These are phyloP conservation scores for Tetrahymena borealis DNA, from an alignment of 73 alveolate genomes.

Conservation along the genomic window DNA sequence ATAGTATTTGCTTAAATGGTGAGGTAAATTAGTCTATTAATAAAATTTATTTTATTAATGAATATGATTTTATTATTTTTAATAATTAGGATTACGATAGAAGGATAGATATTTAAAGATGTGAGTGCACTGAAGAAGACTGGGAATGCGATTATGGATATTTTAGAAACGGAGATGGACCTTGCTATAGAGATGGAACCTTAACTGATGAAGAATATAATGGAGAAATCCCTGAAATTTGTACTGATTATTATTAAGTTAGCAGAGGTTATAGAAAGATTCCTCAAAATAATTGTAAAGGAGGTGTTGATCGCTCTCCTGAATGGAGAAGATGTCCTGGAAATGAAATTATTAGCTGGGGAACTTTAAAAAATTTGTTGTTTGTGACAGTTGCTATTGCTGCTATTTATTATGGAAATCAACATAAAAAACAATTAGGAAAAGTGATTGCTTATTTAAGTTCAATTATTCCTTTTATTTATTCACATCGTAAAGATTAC, in stretches of 20 bases:
- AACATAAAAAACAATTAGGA: background rate
- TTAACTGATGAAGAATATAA: background rate
- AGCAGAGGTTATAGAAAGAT: background rate
- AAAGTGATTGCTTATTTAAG: background rate
- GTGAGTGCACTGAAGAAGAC: slow-evolving; percentile 85
- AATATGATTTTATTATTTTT: background rate
- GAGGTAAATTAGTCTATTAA: slow-evolving; percentile 24
- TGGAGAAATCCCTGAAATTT: background rate
- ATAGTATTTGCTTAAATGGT: slow-evolving; percentile 74
- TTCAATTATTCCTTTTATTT: background rate
- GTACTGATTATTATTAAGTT: background rate
- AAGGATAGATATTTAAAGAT: slow-evolving; percentile 40
- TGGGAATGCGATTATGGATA: slow-evolving; percentile 83
- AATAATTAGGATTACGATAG: slow-evolving; percentile 37
- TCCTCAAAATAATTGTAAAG: background rate
- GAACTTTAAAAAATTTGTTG: background rate
- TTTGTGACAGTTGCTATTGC: background rate
- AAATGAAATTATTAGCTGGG: background rate
- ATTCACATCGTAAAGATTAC: background rate
- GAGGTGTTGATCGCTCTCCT: background rate
- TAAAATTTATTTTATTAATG: background rate
- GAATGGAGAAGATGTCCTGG: background rate
- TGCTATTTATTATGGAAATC: background rate
- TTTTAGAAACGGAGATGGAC: slow-evolving; percentile 31
- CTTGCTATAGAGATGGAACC: background rate